phyloP scores from a whole-genome alignment of 225 moss, liverwort and hornwort species.

The Bryoerythrophyllum caledonicum region DNA sequence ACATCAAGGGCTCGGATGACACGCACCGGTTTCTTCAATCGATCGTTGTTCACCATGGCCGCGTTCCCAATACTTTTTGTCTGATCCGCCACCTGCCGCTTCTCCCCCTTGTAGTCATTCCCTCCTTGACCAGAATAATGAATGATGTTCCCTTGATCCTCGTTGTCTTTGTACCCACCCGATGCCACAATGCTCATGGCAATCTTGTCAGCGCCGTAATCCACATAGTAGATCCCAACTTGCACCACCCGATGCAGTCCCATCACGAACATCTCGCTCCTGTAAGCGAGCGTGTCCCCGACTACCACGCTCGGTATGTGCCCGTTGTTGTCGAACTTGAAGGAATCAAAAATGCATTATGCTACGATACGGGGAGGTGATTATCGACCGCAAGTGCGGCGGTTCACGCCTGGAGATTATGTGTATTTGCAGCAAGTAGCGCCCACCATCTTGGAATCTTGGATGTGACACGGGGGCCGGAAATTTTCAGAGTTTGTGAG shows the following conservation, averaged over 20 bases:
- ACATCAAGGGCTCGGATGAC: slow-evolving; percentile 35
- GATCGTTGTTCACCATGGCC: not conserved
- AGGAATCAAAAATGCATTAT: too few relatives aligned
- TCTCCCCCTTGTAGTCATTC: slow-evolving; percentile 29
- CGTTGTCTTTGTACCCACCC: slow-evolving; percentile 43
- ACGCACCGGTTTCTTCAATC: not conserved
- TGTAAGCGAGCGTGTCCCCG: not conserved
- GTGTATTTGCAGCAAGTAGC: too few relatives aligned
- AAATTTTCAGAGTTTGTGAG: too few relatives aligned
- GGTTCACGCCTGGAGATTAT: too few relatives aligned
- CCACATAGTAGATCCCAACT: slow-evolving; percentile 21
- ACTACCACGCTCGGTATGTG: slow-evolving; percentile 23
- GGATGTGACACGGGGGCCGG: too few relatives aligned
- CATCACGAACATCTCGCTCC: slow-evolving; percentile 1
- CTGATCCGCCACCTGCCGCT: slow-evolving; percentile 33
- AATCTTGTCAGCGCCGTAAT: not conserved
- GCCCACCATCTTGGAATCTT: too few relatives aligned
- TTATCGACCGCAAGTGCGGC: too few relatives aligned
- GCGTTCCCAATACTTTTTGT: not conserved
- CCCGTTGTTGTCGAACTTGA: not conserved
- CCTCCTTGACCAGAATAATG: slow-evolving; percentile 48
- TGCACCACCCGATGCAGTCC: slow-evolving; percentile 38
- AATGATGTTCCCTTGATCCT: slow-evolving; percentile 21
- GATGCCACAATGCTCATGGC: slow-evolving; percentile 33
- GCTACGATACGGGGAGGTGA: too few relatives aligned